Evolutionary conservation across 2,329 filamentous ascomycete species (phyloP).

Genomic region (Lecanicillium sp.): DNA sequence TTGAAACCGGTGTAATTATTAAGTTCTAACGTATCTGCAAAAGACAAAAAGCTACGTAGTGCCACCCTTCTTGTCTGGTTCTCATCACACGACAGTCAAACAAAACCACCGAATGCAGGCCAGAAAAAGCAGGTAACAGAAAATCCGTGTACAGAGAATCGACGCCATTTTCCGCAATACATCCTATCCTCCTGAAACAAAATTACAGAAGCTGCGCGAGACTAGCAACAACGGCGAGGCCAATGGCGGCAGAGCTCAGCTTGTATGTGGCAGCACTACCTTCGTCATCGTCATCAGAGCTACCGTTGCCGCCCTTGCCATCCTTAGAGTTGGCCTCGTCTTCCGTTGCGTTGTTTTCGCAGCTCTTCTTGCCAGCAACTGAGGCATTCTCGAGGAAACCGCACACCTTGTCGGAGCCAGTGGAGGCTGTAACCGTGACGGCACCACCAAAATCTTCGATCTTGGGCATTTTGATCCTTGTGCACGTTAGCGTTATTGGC

Average conservation of each 20-base stretch:
- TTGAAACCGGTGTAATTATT: constrained; percentile 34
- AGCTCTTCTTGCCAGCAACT: constrained; percentile 21
- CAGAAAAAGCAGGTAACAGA: constrained; percentile 21
- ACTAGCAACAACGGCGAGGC: constrained; percentile 36
- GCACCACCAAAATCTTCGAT: constrained; percentile 62
- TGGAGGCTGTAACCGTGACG: constrained; percentile 58
- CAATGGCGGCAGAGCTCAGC: constrained; percentile 39
- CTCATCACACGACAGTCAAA: constrained; percentile 1
- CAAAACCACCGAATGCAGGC: constrained; percentile 25
- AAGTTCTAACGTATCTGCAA: constrained; percentile 31
- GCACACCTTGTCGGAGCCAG: constrained; percentile 48
- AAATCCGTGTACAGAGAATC: constrained; percentile 22
- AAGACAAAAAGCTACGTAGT: constrained; percentile 2
- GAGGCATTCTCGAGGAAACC: constrained; percentile 38
- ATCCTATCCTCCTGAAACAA: constrained; percentile 11
- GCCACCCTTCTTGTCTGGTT: too few relatives aligned
- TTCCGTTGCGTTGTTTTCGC: constrained; percentile 21
- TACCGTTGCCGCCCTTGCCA: constrained; percentile 28
- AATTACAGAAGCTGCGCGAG: constrained; percentile 43
- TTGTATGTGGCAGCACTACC: constrained; percentile 5
- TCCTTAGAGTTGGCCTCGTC: constrained; percentile 23
- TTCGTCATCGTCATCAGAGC: constrained; percentile 17
- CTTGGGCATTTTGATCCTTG: constrained; percentile 62
- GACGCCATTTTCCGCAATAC: constrained; percentile 26
- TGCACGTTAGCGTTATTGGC: background rate